These are phyloP conservation scores for Candida sp. DNA, from an alignment of 1,139 yeast genomes.

Conservation along the genomic window DNA sequence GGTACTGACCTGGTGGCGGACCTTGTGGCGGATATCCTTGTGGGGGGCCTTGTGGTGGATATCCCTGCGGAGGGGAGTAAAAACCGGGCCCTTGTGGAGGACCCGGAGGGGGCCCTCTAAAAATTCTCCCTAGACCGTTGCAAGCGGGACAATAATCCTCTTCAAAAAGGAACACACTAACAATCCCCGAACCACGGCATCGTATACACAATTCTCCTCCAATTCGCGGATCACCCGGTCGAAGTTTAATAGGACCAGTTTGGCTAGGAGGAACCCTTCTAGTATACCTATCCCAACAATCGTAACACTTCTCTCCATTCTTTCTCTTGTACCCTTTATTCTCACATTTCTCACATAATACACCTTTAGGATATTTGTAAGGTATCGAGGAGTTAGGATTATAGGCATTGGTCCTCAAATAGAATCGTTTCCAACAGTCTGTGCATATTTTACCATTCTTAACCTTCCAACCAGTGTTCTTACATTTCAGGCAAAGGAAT, in stretches of 20 bases:
- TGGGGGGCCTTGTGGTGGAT: neutral
- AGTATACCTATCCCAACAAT: slow-evolving; percentile 69
- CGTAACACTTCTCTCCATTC: slow-evolving; percentile 65
- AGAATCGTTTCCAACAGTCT: slow-evolving; percentile 34
- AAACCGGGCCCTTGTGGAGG: neutral
- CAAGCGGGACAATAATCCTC: slow-evolving; percentile 59
- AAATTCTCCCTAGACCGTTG: slow-evolving; percentile 61
- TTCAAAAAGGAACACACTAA: slow-evolving; percentile 47
- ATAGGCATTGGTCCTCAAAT: slow-evolving; percentile 26
- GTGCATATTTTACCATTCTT: slow-evolving; percentile 28
- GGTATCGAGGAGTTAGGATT: slow-evolving; percentile 40
- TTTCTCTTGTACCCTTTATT: slow-evolving; percentile 71
- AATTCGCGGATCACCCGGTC: slow-evolving; percentile 80
- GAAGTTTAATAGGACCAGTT: slow-evolving; percentile 34
- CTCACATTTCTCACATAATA: slow-evolving; percentile 64
- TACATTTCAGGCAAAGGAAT: slow-evolving; percentile 35
- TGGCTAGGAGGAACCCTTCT: slow-evolving; percentile 6
- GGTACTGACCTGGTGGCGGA: neutral
- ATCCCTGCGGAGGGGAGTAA: neutral
- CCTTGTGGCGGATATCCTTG: no score
- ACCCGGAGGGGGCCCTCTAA: slow-evolving; percentile 5
- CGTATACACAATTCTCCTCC: slow-evolving; percentile 80
- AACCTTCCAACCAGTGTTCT: slow-evolving; percentile 36
- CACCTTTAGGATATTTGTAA: slow-evolving; percentile 56
- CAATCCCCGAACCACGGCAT: slow-evolving; percentile 70